Percentiles rank a stretch among this genome's conserved stretches.
Conservation (phyloP, 75 land plant genomes). For the Pseudotsuga menziesii region DNA sequence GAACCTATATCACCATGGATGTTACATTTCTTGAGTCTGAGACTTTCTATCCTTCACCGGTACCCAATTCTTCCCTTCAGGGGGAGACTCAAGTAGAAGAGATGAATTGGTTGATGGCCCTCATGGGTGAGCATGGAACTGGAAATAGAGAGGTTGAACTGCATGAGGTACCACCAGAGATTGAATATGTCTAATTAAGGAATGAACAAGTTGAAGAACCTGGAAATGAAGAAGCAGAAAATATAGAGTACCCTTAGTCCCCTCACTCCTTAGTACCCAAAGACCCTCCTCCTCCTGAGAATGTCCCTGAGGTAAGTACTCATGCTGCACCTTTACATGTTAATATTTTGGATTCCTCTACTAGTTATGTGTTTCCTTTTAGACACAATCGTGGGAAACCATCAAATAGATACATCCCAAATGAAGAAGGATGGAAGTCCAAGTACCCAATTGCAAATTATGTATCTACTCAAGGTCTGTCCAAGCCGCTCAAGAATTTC, state of each 20-base stretch:
- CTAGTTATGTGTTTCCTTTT: slow-evolving; percentile 12
- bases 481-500: background rate
- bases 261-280: background rate
- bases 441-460: slow-evolving; percentile 17
- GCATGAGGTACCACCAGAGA: background rate
- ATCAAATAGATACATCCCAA: slow-evolving; percentile 6
- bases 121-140: background rate
- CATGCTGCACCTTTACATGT: background rate
- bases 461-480: slow-evolving; percentile 11
- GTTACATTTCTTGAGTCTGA: background rate
- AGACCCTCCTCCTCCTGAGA: background rate
- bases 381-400: slow-evolving; percentile 14
- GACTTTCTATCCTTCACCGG: background rate
- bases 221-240: too few species aligned
- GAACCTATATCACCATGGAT: background rate
- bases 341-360: slow-evolving; percentile 9
- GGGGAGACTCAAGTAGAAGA: background rate
- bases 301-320: background rate
- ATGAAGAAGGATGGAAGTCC: slow-evolving; percentile 8
- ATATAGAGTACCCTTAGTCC: background rate
- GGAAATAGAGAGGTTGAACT: background rate
- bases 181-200: background rate
- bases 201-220: background rate
- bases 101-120: background rate
- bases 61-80: background rate